Percentiles rank a stretch among this genome's conserved stretches.
These are phyloP conservation scores for Rusavskia elegans DNA, from an alignment of 495 filamentous ascomycete species.

Conservation along the genomic window DNA sequence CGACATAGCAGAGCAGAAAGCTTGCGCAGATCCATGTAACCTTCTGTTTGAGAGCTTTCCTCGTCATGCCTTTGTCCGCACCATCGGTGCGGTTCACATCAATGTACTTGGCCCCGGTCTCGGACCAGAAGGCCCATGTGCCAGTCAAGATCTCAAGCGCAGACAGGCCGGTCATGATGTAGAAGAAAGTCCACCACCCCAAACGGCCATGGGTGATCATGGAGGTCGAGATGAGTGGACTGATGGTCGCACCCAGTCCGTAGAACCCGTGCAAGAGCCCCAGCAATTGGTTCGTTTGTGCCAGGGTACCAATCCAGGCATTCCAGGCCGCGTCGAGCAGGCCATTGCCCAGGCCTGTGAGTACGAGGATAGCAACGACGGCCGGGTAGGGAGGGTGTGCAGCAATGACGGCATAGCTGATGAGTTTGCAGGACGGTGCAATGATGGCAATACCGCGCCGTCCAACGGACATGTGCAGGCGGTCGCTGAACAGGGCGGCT, in stretches of 20 bases:
- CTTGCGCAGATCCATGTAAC: conserved; percentile 64
- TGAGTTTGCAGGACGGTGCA: conserved; percentile 44
- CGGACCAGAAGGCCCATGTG: conserved; percentile 47
- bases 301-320: conserved; percentile 47
- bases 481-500: conserved; percentile 41
- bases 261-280: conserved; percentile 43
- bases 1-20: conserved; percentile 70
- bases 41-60: conserved; percentile 35
- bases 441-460: conserved; percentile 62
- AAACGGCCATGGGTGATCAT: conserved; percentile 33
- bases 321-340: conserved; percentile 48
- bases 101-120: conserved; percentile 42
- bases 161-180: conserved; percentile 49
- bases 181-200: conserved; percentile 46
- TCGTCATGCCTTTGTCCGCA: conserved; percentile 32
- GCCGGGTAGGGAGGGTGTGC: conserved; percentile 45
- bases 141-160: conserved; percentile 40
- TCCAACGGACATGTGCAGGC: conserved; percentile 42
- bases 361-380: conserved; percentile 37
- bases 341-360: conserved; percentile 50
- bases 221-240: conserved; percentile 40
- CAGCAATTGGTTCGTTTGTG: conserved; percentile 41
- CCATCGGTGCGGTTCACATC: conserved; percentile 14
- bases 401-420: conserved; percentile 44
- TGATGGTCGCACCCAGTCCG: conserved; percentile 39